Conservation (phyloP, 495 filamentous ascomycete genomes). For the Aspergillus biplanus region DNA sequence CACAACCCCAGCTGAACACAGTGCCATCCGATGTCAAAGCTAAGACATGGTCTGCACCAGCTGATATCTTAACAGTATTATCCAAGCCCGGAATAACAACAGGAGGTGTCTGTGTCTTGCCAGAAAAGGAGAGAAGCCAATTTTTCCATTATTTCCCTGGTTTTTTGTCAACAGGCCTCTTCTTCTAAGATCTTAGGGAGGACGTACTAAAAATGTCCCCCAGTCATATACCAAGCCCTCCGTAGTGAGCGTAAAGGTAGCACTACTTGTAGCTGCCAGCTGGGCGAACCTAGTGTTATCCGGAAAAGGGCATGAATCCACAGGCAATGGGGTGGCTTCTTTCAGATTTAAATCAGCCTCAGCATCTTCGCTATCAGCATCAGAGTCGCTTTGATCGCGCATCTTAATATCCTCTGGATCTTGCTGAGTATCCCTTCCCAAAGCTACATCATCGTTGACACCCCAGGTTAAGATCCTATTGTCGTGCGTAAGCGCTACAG, state of each 20-base stretch:
- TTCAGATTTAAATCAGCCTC: constrained; percentile 59
- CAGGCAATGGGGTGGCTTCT: constrained; percentile 60
- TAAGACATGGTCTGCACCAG: constrained; percentile 74
- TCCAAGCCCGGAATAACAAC: constrained; percentile 56
- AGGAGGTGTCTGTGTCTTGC: constrained; percentile 44
- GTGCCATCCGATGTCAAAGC: constrained; percentile 68
- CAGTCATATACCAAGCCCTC: constrained; percentile 72
- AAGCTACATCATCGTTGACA: constrained; percentile 72
- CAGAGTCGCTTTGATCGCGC: constrained; percentile 31
- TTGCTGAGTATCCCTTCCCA: constrained; percentile 64
- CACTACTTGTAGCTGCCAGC: constrained; percentile 65
- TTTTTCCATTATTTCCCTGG: constrained; percentile 67
- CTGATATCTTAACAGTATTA: constrained; percentile 62
- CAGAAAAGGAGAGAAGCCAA: constrained; percentile 61
- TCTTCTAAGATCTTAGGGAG: not conserved
- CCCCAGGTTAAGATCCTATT: constrained; percentile 74
- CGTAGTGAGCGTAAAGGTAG: constrained; percentile 66
- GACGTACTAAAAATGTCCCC: constrained; percentile 69
- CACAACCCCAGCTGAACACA: constrained; percentile 72
- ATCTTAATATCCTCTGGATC: constrained; percentile 52
- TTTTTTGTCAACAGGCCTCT: constrained; percentile 5
- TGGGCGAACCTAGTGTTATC: constrained; percentile 58
- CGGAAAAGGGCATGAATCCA: constrained; percentile 50
- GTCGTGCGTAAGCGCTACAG: constrained; percentile 64
- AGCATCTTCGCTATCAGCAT: constrained; percentile 41